These are phyloP conservation scores for Penicillium atrosanguineum DNA, from an alignment of 495 filamentous ascomycete genomes.

Conservation along the genomic window DNA sequence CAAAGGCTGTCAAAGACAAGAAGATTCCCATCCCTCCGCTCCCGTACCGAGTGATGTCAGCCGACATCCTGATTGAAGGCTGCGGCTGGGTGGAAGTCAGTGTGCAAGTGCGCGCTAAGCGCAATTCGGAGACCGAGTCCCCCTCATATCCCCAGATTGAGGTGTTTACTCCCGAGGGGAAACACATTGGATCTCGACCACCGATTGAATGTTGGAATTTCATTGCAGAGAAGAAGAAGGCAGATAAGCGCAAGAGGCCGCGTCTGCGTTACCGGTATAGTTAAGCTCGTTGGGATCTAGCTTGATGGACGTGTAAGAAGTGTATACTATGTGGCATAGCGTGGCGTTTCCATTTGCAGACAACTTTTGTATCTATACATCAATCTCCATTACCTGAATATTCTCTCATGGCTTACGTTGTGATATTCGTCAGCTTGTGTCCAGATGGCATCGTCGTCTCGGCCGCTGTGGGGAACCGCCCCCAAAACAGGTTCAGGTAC, in stretches of 20 bases:
- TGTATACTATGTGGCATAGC: constrained; percentile 32
- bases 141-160: constrained; percentile 67
- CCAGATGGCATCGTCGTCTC: neutral
- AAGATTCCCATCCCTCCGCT: constrained; percentile 40
- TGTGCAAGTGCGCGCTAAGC: constrained; percentile 68
- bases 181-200: constrained; percentile 62
- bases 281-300: constrained; percentile 2
- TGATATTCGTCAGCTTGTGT: neutral
- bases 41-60: constrained; percentile 73
- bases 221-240: constrained; percentile 32
- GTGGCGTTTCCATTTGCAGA: constrained; percentile 24
- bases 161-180: constrained; percentile 79
- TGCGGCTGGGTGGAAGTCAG: constrained; percentile 91
- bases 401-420: neutral
- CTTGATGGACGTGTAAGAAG: neutral
- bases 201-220: constrained; percentile 72
- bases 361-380: constrained; percentile 4
- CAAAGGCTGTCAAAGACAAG: constrained; percentile 35
- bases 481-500: neutral
- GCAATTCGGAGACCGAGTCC: constrained; percentile 19
- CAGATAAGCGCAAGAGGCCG: constrained; percentile 33
- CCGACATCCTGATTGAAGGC: constrained; percentile 87
- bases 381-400: neutral
- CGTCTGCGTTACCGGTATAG: constrained; percentile 15
- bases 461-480: neutral